phyloP scores from a whole-genome alignment of 495 filamentous ascomycete species.

The Xylaria telfairii region DNA sequence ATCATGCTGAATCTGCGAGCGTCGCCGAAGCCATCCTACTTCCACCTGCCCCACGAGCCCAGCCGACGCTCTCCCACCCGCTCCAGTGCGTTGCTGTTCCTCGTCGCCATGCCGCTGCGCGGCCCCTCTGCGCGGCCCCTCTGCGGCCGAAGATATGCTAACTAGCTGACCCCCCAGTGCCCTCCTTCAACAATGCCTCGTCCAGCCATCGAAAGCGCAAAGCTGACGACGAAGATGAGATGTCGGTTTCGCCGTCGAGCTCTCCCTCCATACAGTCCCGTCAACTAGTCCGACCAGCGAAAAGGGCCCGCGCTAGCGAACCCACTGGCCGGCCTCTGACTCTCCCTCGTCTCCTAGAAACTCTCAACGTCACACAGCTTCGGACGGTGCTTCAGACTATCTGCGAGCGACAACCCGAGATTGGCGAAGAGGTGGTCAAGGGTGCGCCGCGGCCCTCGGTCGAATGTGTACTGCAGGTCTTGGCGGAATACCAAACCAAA shows the following conservation, averaged over 20 bases:
- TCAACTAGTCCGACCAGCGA: slow-evolving; percentile 65
- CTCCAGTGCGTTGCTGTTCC: slow-evolving; percentile 60
- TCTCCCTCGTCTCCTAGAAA: slow-evolving; percentile 86
- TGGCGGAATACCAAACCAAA: slow-evolving; percentile 78
- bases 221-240: slow-evolving; percentile 86
- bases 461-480: slow-evolving; percentile 75
- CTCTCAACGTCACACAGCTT: slow-evolving; percentile 81
- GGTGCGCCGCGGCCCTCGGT: slow-evolving; percentile 86
- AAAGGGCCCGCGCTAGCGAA: slow-evolving; percentile 67
- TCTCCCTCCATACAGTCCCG: slow-evolving; percentile 76
- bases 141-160: slow-evolving; percentile 23
- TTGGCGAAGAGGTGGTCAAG: slow-evolving; percentile 81
- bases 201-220: slow-evolving; percentile 79
- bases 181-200: slow-evolving; percentile 57
- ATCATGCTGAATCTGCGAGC: slow-evolving; percentile 57
- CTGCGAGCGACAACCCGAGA: slow-evolving; percentile 84
- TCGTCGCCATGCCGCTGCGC: slow-evolving; percentile 9
- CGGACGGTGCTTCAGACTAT: slow-evolving; percentile 83
- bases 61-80: slow-evolving; percentile 72
- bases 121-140: background rate
- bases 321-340: slow-evolving; percentile 78
- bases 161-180: slow-evolving; percentile 50
- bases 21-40: slow-evolving; percentile 66
- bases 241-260: slow-evolving; percentile 82
- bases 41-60: slow-evolving; percentile 78